A percentile compares a stretch with the other conserved stretches of the same genome.
These are phyloP conservation scores for Vanilla planifolia DNA, from an alignment of 106 monocot species.

Conservation along the genomic window DNA sequence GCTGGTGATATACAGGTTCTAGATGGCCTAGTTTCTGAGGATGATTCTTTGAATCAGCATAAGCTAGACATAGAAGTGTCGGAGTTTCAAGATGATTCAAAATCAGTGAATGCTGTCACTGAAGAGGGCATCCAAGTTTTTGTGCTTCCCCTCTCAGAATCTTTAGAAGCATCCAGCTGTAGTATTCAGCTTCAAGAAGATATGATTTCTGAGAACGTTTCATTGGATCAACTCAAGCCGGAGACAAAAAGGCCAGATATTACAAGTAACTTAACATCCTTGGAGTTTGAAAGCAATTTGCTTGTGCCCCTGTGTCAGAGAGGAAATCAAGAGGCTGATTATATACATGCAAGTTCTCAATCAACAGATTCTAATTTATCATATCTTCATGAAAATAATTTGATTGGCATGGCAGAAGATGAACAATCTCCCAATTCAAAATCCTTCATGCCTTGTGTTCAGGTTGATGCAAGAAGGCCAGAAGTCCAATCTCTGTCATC, in stretches of 20 bases:
- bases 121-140: not conserved
- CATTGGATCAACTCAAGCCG: constrained; percentile 1
- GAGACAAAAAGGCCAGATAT: not conserved
- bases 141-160: not conserved
- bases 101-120: not conserved
- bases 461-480: not conserved
- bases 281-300: not conserved
- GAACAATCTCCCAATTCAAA: not conserved
- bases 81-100: constrained; percentile 6
- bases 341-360: not conserved
- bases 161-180: not conserved
- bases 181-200: not conserved
- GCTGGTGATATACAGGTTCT: not conserved
- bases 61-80: not conserved
- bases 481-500: constrained; percentile 8
- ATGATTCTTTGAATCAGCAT: not conserved
- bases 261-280: constrained; percentile 3
- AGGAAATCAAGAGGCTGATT: not conserved
- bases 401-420: not conserved
- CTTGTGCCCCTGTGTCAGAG: not conserved
- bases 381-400: not conserved
- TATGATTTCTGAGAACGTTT: not conserved
- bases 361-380: not conserved
- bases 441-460: not conserved
- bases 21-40: constrained; percentile 2